Percentiles rank a stretch among this genome's conserved stretches.
These are phyloP conservation scores for Rosa hybrid DNA, from an alignment of 331 rosid genomes.

Conservation along the genomic window DNA sequence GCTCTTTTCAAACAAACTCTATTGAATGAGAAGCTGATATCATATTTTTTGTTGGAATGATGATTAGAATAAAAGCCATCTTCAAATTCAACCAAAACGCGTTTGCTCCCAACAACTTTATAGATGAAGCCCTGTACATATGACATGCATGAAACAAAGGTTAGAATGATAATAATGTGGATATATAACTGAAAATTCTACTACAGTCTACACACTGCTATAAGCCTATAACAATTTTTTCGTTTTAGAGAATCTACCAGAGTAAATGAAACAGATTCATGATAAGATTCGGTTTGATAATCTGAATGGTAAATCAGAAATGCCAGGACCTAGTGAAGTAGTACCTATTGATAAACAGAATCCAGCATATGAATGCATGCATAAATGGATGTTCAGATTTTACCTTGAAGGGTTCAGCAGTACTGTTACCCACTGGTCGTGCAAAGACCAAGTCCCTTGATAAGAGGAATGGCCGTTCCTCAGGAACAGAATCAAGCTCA, in stretches of 20 bases:
- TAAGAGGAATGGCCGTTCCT: slow-evolving; percentile 38
- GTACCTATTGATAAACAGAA: not conserved
- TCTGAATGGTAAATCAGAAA: not conserved
- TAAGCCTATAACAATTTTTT: not conserved
- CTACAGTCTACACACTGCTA: not conserved
- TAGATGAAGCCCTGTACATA: slow-evolving; percentile 33
- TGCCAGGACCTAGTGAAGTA: not conserved
- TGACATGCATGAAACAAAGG: not conserved
- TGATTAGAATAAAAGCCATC: slow-evolving; percentile 29
- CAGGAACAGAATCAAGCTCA: slow-evolving; percentile 28
- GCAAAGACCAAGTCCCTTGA: slow-evolving; percentile 47
- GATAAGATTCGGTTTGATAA: not conserved
- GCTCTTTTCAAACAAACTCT: slow-evolving; percentile 50
- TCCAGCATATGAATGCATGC: not conserved
- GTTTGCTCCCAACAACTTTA: slow-evolving; percentile 10
- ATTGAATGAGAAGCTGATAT: slow-evolving; percentile 54
- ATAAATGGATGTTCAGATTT: not conserved
- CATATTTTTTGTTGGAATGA: slow-evolving; percentile 15
- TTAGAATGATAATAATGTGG: not conserved
- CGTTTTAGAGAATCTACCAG: not conserved
- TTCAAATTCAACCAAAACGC: slow-evolving; percentile 37
- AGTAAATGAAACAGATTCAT: not conserved
- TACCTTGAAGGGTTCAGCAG: slow-evolving; percentile 33
- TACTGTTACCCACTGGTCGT: slow-evolving; percentile 23
- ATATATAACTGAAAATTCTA: not conserved